A percentile compares a stretch with the other conserved stretches of the same genome.
phyloP scores from a whole-genome alignment of 208 protist genomes.

The Trypanosomatidae sp. region DNA sequence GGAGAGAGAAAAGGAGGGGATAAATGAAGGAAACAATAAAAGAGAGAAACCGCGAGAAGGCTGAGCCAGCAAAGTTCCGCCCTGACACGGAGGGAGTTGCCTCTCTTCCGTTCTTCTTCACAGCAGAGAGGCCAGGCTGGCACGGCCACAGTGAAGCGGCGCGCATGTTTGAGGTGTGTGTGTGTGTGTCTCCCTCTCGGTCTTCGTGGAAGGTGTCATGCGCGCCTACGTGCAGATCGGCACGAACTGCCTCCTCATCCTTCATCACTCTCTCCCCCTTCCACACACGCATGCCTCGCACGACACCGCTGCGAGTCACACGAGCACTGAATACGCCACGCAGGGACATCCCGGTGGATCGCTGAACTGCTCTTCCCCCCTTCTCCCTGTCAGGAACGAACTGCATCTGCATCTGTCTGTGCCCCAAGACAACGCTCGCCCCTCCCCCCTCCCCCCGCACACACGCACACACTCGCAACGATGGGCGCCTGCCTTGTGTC shows the following conservation, averaged over 20 bases:
- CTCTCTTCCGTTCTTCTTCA: too few species aligned
- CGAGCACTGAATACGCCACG: background rate
- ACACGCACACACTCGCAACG: slow-evolving; percentile 1
- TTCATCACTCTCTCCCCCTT: background rate
- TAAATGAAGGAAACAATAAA: too few species aligned
- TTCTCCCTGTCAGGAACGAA: background rate
- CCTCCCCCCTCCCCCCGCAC: background rate
- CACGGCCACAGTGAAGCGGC: background rate
- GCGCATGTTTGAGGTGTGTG: background rate
- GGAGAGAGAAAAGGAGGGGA: too few species aligned
- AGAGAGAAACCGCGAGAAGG: too few species aligned
- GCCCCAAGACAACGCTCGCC: background rate
- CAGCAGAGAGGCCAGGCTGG: too few species aligned
- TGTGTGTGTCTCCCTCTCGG: background rate
- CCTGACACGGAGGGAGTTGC: too few species aligned
- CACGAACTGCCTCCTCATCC: background rate
- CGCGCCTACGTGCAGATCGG: too few species aligned
- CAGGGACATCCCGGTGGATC: background rate
- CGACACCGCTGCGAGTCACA: background rate
- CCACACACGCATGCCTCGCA: background rate
- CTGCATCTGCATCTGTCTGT: background rate
- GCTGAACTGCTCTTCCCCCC: background rate
- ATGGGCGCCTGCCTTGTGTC: slow-evolving; percentile 56
- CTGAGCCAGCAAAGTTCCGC: too few species aligned
- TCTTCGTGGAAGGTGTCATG: background rate